phyloP scores from a whole-genome alignment of 2,329 filamentous ascomycete species.

The Ophiosphaerella narmari region DNA sequence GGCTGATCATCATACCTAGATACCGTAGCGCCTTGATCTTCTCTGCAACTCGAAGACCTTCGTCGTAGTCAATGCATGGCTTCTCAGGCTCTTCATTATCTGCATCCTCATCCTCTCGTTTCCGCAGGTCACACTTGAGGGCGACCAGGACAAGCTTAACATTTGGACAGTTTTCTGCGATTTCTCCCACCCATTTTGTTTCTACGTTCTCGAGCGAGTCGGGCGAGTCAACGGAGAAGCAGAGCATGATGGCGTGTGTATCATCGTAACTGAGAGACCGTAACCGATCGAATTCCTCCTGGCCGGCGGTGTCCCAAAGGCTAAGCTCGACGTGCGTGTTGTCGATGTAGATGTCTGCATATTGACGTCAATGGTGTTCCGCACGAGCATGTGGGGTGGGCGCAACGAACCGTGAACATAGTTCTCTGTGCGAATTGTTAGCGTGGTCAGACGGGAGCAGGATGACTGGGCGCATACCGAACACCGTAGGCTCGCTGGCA shows the following conservation, averaged over 20 bases:
- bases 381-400: not conserved
- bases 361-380: constrained; percentile 10
- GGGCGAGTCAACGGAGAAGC: constrained; percentile 92
- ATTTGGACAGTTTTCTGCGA: constrained; percentile 94
- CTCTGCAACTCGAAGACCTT: constrained; percentile 87
- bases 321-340: constrained; percentile 96
- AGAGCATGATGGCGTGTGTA: constrained; percentile 98
- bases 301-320: constrained; percentile 96
- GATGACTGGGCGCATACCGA: constrained; percentile 56
- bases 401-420: constrained; percentile 84
- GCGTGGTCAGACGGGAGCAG: constrained; percentile 4
- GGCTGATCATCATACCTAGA: constrained; percentile 60
- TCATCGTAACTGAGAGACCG: constrained; percentile 97
- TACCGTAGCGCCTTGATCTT: constrained; percentile 92
- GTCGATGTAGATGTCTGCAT: constrained; percentile 93
- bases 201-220: constrained; percentile 98
- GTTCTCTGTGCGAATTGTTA: constrained; percentile 67
- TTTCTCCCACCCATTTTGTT: constrained; percentile 97
- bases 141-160: constrained; percentile 95
- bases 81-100: constrained; percentile 49
- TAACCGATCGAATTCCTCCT: constrained; percentile 97
- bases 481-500: constrained; percentile 84
- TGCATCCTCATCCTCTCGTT: constrained; percentile 69
- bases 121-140: constrained; percentile 93
- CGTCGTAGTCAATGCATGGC: constrained; percentile 84